phyloP scores from a whole-genome alignment of 768 basidiomycete species.

The Calocybe gangraenosa region DNA sequence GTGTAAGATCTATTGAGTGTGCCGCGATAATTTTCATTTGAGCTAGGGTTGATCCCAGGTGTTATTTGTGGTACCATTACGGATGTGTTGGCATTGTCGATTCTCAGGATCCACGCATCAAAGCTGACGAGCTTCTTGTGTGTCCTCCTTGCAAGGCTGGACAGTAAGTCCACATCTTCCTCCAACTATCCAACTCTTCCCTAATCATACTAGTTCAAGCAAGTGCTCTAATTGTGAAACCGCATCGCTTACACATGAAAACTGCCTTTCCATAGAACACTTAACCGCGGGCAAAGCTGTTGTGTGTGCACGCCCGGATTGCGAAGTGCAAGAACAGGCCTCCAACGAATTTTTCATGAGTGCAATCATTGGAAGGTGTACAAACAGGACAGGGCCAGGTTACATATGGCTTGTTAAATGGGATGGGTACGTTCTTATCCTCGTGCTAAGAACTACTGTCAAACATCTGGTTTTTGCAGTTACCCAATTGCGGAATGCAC shows the following conservation, averaged over 20 bases:
- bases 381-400: constrained; percentile 18
- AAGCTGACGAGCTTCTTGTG: constrained; percentile 24
- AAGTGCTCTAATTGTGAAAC: constrained; percentile 3
- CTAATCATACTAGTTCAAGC: constrained; percentile 9
- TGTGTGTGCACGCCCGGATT: constrained; percentile 26
- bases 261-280: constrained; percentile 5
- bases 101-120: constrained; percentile 31
- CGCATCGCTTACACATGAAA: no score
- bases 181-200: background rate
- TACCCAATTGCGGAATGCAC: constrained; percentile 30
- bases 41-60: constrained; percentile 21
- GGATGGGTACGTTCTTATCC: constrained; percentile 27
- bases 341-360: constrained; percentile 27
- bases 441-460: no score
- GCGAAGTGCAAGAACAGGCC: constrained; percentile 15
- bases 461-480: constrained; percentile 15
- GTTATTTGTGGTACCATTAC: constrained; percentile 46
- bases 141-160: constrained; percentile 39
- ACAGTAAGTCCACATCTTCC: constrained; percentile 22
- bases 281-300: constrained; percentile 5
- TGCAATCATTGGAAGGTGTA: constrained; percentile 28
- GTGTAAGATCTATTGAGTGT: background rate
- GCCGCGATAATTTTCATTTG: background rate
- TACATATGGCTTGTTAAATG: constrained; percentile 36
- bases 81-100: constrained; percentile 42